These are phyloP conservation scores for Allantophomopsis lycopodina DNA, from an alignment of 2,329 filamentous ascomycete species.

Conservation along the genomic window DNA sequence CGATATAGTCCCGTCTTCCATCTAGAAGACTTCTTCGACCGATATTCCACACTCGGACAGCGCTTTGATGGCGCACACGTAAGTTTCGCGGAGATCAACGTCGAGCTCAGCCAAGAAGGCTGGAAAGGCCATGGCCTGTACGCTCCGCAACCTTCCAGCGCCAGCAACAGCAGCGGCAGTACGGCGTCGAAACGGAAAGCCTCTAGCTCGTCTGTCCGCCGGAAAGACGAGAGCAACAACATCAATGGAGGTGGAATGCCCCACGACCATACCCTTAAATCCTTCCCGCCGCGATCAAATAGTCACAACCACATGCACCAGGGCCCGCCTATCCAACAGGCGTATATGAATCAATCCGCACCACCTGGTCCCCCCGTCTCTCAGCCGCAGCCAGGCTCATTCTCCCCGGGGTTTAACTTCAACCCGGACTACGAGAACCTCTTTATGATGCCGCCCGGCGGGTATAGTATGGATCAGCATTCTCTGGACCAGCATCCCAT, in stretches of 20 bases:
- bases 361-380: background rate
- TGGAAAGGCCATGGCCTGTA: conserved; percentile 35
- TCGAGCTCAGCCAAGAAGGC: conserved; percentile 45
- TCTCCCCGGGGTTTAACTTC: conserved; percentile 19
- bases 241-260: conserved; percentile 18
- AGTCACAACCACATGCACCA: conserved; percentile 8
- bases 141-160: conserved; percentile 20
- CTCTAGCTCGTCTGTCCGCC: conserved; percentile 10
- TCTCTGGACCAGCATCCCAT: conserved; percentile 30
- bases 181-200: conserved; percentile 19
- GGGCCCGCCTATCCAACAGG: conserved; percentile 1
- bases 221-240: conserved; percentile 24
- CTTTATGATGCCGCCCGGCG: conserved; percentile 32
- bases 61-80: conserved; percentile 64
- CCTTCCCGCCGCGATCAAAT: conserved; percentile 5
- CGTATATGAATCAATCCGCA: background rate
- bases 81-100: conserved; percentile 50
- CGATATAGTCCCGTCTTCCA: conserved; percentile 70
- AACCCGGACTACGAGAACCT: conserved; percentile 21
- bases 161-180: conserved; percentile 34
- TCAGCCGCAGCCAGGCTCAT: conserved; percentile 9
- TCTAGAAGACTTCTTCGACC: conserved; percentile 76
- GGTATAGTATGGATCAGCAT: conserved; percentile 36
- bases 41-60: conserved; percentile 48
- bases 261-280: conserved; percentile 16